Base-by-base conservation (phyloP, 257 asterid species). In the Capsicum chinense region DNA sequence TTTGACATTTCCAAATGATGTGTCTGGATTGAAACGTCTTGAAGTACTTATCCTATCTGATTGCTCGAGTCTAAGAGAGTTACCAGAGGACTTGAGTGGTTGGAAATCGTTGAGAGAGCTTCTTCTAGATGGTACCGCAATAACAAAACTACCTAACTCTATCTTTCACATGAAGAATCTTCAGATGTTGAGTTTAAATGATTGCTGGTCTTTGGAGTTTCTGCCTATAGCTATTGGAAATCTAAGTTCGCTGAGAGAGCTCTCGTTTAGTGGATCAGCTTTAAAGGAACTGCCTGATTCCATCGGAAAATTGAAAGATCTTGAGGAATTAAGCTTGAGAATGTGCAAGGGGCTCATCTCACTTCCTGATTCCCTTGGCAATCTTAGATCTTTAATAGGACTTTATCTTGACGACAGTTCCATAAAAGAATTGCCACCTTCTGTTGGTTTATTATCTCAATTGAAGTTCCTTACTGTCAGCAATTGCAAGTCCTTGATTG, bases 41-140 rank as follows among this genome's bases (percentile, higher is more conserved):
- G 86, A 88, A 83, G 81, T 81, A 56, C 87, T 88, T 42, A 84
- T 84, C 82, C 87, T 88, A 85, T 86, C 90, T 78, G 90, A 80
- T 15, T 88, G 90, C 79, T 64, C 64, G 0, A 64, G 81, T 52
- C 87, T 88, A 54, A 83, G 59, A 48, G 14, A 81, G 44, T 67
- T 88, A 62, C 90, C 90, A 4, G 74, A 48, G 74, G 83, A 74
- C 78, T 64, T 88, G 64, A 83, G 83, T 80, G 44, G 83, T 80
- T 78, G 86, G 88, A 86, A 58, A 64, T 88, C 87, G 5, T 85
- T 88, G 76, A 84, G 67, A 79, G 87, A 84, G 64, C 82, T 88
- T 63, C 66, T 66, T 57, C 78, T 82, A 12, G 87, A 60, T 69
- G 48, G 60, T 9, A 88, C 89, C 12, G 42, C 78, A 62, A 69